Evolutionary conservation across 208 protist genomes (phyloP).

Genomic region (Vickermania spadyakhi): DNA sequence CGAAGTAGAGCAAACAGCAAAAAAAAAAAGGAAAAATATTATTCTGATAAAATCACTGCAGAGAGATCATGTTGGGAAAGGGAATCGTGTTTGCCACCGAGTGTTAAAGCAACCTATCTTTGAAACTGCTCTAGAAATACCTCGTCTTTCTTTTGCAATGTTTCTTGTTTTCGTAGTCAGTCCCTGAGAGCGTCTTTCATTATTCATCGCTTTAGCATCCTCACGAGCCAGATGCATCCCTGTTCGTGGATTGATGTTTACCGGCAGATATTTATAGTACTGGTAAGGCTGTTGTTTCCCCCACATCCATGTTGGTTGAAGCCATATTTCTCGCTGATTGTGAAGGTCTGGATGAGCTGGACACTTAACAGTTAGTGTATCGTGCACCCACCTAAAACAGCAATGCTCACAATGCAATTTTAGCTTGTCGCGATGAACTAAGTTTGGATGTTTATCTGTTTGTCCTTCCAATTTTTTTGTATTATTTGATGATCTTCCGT

Average conservation of each 20-base stretch:
- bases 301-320: constrained; percentile 81
- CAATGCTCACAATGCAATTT: constrained; percentile 75
- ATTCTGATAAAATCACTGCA: too few species aligned
- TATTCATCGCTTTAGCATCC: constrained; percentile 81
- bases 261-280: constrained; percentile 80
- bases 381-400: constrained; percentile 66
- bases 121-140: constrained; percentile 59
- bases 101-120: constrained; percentile 58
- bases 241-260: constrained; percentile 66
- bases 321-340: constrained; percentile 80
- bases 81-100: constrained; percentile 76
- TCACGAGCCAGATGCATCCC: constrained; percentile 60
- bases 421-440: constrained; percentile 52
- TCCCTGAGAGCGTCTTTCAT: constrained; percentile 64
- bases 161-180: constrained; percentile 61
- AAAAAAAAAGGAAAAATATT: too few species aligned
- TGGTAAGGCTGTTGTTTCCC: constrained; percentile 77
- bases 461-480: constrained; percentile 56
- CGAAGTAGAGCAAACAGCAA: too few species aligned
- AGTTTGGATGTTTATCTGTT: constrained; percentile 39
- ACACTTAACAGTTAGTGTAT: constrained; percentile 71
- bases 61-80: constrained; percentile 48
- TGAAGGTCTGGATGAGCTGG: constrained; percentile 52
- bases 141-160: constrained; percentile 47
- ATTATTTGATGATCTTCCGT: constrained; percentile 38